phyloP scores from a whole-genome alignment of 768 basidiomycete genomes.

The Paxillus involutus region DNA sequence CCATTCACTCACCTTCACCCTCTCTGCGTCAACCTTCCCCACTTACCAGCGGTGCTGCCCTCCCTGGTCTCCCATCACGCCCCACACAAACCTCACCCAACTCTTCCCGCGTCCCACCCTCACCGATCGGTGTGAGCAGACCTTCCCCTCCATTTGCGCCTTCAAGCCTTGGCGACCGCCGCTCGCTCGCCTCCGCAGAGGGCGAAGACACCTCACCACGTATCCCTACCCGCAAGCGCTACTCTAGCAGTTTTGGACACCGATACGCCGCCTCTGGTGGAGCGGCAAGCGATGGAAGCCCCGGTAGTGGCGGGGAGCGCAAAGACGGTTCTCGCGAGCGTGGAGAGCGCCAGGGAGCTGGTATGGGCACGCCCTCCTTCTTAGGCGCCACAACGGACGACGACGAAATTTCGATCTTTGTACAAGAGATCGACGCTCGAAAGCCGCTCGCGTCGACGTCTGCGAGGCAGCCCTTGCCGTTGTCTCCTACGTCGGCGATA shows the following conservation, averaged over 20 bases:
- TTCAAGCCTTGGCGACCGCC: conserved; percentile 42
- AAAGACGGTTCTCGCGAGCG: conserved; percentile 21
- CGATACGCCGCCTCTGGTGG: conserved; percentile 52
- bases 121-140: conserved; percentile 35
- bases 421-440: conserved; percentile 72
- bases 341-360: conserved; percentile 18
- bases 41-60: conserved; percentile 29
- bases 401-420: conserved; percentile 76
- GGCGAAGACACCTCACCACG: conserved; percentile 33
- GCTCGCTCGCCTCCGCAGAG: conserved; percentile 36
- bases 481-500: not conserved
- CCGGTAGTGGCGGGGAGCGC: conserved; percentile 20
- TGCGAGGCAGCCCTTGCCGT: conserved; percentile 13
- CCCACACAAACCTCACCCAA: conserved; percentile 39
- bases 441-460: conserved; percentile 50
- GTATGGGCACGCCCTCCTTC: conserved; percentile 35
- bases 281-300: conserved; percentile 38
- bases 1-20: conserved; percentile 47
- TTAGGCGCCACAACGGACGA: conserved; percentile 58
- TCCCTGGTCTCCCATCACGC: conserved; percentile 36
- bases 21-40: conserved; percentile 49
- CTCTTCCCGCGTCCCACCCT: conserved; percentile 42
- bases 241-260: conserved; percentile 79
- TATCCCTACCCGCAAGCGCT: conserved; percentile 50
- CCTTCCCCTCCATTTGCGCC: conserved; percentile 43